Evolutionary conservation across 495 filamentous ascomycete genomes (phyloP).

Genomic region (Penicillium angulare): DNA sequence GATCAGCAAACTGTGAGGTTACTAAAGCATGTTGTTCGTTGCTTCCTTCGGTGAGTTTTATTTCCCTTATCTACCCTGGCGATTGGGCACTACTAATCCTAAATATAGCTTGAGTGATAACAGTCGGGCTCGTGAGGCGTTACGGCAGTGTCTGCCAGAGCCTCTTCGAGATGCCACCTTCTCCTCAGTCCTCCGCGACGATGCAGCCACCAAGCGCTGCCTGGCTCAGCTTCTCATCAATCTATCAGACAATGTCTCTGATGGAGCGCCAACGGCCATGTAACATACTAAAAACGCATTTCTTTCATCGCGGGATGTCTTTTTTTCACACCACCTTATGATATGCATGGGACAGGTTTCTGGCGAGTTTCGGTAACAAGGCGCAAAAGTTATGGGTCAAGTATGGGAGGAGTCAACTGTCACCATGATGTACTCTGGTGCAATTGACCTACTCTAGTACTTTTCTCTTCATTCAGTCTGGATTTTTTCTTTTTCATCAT

Average conservation of each 20-base stretch:
- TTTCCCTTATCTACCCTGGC: too few relatives aligned
- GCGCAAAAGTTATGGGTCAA: slow-evolving; percentile 38
- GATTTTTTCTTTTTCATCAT: slow-evolving; percentile 15
- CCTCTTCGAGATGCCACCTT: slow-evolving; percentile 97
- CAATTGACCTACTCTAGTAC: too few relatives aligned
- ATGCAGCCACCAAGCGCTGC: slow-evolving; percentile 97
- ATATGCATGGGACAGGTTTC: slow-evolving; percentile 51
- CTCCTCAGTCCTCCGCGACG: slow-evolving; percentile 91
- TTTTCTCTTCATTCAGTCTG: slow-evolving; percentile 28
- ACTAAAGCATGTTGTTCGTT: slow-evolving; percentile 96
- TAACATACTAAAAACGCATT: slow-evolving; percentile 45
- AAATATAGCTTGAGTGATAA: slow-evolving; percentile 82
- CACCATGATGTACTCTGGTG: slow-evolving; percentile 16
- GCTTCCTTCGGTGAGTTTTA: slow-evolving; percentile 79
- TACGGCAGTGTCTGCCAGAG: slow-evolving; percentile 95
- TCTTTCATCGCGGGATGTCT: slow-evolving; percentile 38
- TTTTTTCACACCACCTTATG: slow-evolving; percentile 32
- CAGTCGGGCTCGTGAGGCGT: slow-evolving; percentile 88
- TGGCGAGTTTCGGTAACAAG: slow-evolving; percentile 48
- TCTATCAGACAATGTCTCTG: slow-evolving; percentile 87
- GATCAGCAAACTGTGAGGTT: slow-evolving; percentile 96
- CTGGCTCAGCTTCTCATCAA: slow-evolving; percentile 96
- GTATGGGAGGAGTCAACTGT: slow-evolving; percentile 13
- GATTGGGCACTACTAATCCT: slow-evolving; percentile 14
- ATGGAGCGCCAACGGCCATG: slow-evolving; percentile 51